Percentiles rank a stretch among this genome's conserved stretches.
Conservation (phyloP, 1,139 yeast species). For the Taphrina communis region DNA sequence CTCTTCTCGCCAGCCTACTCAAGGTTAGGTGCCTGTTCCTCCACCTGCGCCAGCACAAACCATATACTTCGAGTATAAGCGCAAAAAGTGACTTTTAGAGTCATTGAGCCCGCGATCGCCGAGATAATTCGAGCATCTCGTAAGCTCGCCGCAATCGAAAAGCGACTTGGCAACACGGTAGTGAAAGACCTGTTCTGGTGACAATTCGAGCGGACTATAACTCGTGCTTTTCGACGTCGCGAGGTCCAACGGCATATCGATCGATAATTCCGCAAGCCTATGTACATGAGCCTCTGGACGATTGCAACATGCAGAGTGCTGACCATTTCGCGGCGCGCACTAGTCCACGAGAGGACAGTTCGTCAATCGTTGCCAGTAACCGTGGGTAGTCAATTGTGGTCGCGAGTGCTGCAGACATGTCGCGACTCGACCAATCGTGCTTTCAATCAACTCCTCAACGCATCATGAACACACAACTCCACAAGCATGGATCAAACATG, state of each 20-base stretch:
- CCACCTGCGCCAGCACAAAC: constrained; percentile 45
- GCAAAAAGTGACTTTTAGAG: neutral
- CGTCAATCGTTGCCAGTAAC: constrained; percentile 7
- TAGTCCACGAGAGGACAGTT: constrained; percentile 8
- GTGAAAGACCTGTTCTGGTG: neutral
- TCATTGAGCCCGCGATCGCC: neutral
- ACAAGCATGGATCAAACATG: no score
- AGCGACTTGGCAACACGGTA: constrained; percentile 67
- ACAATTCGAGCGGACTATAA: neutral
- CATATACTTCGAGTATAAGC: constrained; percentile 52
- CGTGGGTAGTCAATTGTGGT: neutral
- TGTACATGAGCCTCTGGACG: neutral
- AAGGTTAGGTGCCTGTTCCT: constrained; percentile 34
- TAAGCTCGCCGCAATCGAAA: constrained; percentile 85
- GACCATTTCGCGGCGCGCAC: constrained; percentile 14
- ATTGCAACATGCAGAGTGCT: neutral
- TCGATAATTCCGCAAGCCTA: constrained; percentile 18
- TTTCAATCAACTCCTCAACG: no score
- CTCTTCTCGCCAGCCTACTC: constrained; percentile 74
- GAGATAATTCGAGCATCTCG: constrained; percentile 64
- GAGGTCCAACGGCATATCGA: neutral
- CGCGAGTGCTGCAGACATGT: neutral
- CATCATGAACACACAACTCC: no score
- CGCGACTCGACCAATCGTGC: neutral
- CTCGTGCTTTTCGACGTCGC: neutral